Evolutionary conservation across 2,329 filamentous ascomycete species (phyloP), one percentile per base, ranked within the genome.

Genomic region (Neofusicoccum cordaticola): DNA sequence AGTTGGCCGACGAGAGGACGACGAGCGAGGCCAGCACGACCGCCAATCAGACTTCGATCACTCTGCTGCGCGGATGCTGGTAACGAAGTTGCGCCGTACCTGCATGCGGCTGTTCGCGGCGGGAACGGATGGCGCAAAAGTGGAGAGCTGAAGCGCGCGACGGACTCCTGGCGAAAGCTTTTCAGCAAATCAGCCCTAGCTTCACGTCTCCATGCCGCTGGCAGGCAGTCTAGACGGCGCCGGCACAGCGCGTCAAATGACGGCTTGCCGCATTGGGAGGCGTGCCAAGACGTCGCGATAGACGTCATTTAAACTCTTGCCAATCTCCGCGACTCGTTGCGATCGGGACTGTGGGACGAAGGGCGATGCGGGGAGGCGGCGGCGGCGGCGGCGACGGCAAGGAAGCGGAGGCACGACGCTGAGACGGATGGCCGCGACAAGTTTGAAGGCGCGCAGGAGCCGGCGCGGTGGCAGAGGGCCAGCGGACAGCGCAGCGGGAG

Each of bases 241-340:
- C 6, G 39, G 15, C 22, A 17, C 35, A 31, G 41, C 53, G 22
- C 22, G 56, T 45, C 56, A 60, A 47, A 60, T 60, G 42, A 45
- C 41, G 42, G 31, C 8, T 60, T 60, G 41, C 56, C 56, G 56
- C 11, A 60, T 60, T 15, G 56, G 56, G 56, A 17, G 50, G 41
- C 8, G 42, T 13, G 56, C 56, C 56, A 60, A 60, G 56, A 37
- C 47, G 41, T 47, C 56, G 44, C 39, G 56, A 60, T 47, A 37
- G 56, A 60, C 56, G 56, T 60, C 56, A 60, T 60, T 31, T 44
- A 60, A 22, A 13, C n/a, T 12, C n/a, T 7, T 39, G 27, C 56
- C 44, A 60, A 60, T 60, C 56, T 60, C 56, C 56, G 56, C 56
- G 41, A 60, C 42, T 47, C 56, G 56, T 15, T 39, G 52, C 52